Conservation (phyloP, 2,329 filamentous ascomycete genomes). For the Biscogniauxia marginata region DNA sequence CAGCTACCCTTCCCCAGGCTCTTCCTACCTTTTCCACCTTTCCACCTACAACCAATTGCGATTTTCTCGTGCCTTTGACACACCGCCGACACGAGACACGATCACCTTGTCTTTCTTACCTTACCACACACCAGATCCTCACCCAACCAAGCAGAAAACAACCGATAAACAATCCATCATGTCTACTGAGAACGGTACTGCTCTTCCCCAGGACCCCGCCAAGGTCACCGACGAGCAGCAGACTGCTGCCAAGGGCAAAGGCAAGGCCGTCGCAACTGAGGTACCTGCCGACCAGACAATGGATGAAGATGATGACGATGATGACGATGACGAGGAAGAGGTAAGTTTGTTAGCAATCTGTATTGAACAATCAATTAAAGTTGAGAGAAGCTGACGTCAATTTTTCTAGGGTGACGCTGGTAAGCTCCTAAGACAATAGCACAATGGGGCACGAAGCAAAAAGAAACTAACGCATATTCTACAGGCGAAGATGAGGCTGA, state of each 20-base stretch:
- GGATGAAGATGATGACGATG: slow-evolving; percentile 75
- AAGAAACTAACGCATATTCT: slow-evolving; percentile 8
- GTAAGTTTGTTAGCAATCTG: slow-evolving; percentile 40
- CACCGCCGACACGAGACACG: slow-evolving; percentile 12
- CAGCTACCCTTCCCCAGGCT: slow-evolving; percentile 18
- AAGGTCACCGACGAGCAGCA: slow-evolving; percentile 40
- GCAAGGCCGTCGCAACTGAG: slow-evolving; percentile 65
- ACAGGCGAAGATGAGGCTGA: slow-evolving; percentile 68
- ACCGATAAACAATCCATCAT: slow-evolving; percentile 37
- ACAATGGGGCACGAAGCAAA: not conserved
- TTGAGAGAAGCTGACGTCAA: slow-evolving; percentile 17
- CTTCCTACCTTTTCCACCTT: slow-evolving; percentile 19
- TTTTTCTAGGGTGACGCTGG: slow-evolving; percentile 23
- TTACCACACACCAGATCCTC: slow-evolving; percentile 6
- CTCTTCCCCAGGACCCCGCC: slow-evolving; percentile 46
- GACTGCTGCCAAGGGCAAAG: slow-evolving; percentile 74
- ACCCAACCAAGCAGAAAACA: not conserved
- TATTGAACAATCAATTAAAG: slow-evolving; percentile 10
- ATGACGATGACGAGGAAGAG: slow-evolving; percentile 55
- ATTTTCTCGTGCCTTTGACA: slow-evolving; percentile 11
- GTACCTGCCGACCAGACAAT: slow-evolving; percentile 62
- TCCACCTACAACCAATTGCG: slow-evolving; percentile 22
- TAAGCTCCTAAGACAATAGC: slow-evolving; percentile 20
- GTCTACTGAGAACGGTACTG: slow-evolving; percentile 50
- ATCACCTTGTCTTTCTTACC: slow-evolving; percentile 6